Evolutionary conservation across 179 eudicot species (phyloP).

Genomic region (Carnegiea gigantea): DNA sequence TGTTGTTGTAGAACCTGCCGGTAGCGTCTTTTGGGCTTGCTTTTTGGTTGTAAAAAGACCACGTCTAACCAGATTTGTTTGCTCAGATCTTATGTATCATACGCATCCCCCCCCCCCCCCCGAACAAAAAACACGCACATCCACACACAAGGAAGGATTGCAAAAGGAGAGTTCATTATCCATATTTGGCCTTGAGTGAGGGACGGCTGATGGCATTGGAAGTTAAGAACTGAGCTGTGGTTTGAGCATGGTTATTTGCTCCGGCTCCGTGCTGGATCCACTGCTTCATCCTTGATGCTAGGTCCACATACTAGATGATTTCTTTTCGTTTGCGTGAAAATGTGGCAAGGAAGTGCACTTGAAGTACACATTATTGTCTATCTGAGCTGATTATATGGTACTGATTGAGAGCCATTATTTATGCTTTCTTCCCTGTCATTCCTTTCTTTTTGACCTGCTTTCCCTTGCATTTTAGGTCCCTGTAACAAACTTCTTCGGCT

Average conservation of each 20-base stretch:
- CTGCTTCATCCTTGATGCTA: too few relatives aligned
- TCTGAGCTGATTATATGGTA: not conserved
- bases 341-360: not conserved
- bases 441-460: not conserved
- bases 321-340: not conserved
- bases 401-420: not conserved
- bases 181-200: too few relatives aligned
- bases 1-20: not conserved
- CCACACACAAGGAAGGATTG: too few relatives aligned
- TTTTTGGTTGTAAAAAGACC: not conserved
- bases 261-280: not conserved
- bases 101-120: not conserved
- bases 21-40: not conserved
- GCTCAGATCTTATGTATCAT: not conserved
- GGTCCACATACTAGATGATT: not conserved
- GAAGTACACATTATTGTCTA: not conserved
- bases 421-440: not conserved
- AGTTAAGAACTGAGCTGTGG: not conserved
- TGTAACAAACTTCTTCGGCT: conserved; percentile 93
- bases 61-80: not conserved
- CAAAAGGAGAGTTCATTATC: too few relatives aligned
- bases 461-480: conserved; percentile 59
- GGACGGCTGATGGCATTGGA: not conserved
- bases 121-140: not conserved
- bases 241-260: not conserved